Evolutionary conservation across 2,329 filamentous ascomycete genomes (phyloP).

Genomic region (Truncatella angustata): DNA sequence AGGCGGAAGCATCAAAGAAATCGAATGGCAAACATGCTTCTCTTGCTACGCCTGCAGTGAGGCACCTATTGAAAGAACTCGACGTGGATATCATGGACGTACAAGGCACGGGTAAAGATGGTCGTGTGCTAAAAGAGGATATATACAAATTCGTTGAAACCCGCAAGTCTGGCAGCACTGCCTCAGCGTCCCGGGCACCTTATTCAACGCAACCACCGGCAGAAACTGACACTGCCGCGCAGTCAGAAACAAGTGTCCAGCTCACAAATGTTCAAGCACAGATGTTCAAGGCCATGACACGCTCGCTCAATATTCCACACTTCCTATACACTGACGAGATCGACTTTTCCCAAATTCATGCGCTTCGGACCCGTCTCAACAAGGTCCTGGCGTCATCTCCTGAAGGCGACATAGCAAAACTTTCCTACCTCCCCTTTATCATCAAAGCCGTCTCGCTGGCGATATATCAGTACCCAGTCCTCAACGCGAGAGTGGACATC

Average conservation of each 20-base stretch:
- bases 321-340: slow-evolving; percentile 93
- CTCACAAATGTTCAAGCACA: slow-evolving; percentile 79
- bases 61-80: slow-evolving; percentile 80
- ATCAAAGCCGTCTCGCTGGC: slow-evolving; percentile 92
- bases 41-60: slow-evolving; percentile 87
- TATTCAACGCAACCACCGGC: slow-evolving; percentile 29
- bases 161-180: slow-evolving; percentile 28
- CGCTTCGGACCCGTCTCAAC: slow-evolving; percentile 75
- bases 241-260: slow-evolving; percentile 66
- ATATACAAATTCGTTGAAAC: slow-evolving; percentile 68
- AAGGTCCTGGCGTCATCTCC: slow-evolving; percentile 47
- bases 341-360: slow-evolving; percentile 72
- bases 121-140: slow-evolving; percentile 89
- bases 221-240: slow-evolving; percentile 42
- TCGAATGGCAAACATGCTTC: slow-evolving; percentile 64
- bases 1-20: slow-evolving; percentile 22
- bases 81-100: slow-evolving; percentile 77
- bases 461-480: slow-evolving; percentile 75
- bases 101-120: slow-evolving; percentile 83
- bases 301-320: slow-evolving; percentile 85
- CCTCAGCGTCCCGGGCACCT: slow-evolving; percentile 18
- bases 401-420: slow-evolving; percentile 53
- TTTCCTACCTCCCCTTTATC: slow-evolving; percentile 92
- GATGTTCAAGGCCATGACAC: slow-evolving; percentile 99
- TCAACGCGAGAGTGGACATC: slow-evolving; percentile 81